Evolutionary conservation across 2,329 filamentous ascomycete genomes (phyloP).

Genomic region (Paracoccidioides brasiliensis): DNA sequence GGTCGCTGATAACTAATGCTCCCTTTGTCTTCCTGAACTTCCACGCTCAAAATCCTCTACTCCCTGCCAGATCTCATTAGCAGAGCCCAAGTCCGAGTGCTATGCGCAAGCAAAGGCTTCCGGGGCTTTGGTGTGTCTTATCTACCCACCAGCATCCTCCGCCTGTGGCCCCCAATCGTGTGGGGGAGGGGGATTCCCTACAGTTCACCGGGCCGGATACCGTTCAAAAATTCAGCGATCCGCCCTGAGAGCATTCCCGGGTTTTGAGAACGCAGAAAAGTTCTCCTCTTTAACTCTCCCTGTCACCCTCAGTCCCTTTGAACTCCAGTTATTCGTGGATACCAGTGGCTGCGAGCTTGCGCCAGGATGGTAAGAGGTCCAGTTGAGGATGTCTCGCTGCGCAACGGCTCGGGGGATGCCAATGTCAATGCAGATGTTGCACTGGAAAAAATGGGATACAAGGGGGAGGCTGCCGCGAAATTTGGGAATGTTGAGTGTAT

Average conservation of each 20-base stretch:
- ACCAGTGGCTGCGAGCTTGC: neutral
- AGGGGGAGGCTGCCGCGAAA: slow-evolving; percentile 51
- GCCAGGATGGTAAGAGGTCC: neutral
- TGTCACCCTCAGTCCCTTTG: neutral
- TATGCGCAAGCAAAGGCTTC: too few species aligned
- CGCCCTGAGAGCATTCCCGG: neutral
- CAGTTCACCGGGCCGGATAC: neutral
- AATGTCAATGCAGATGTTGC: slow-evolving; percentile 42
- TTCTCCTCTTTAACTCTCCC: too few species aligned
- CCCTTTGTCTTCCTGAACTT: too few species aligned
- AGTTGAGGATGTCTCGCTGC: neutral
- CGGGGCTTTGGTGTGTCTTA: too few species aligned
- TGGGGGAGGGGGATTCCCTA: neutral
- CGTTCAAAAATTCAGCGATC: neutral
- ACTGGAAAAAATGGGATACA: slow-evolving; percentile 55
- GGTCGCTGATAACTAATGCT: too few species aligned
- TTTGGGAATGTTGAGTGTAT: slow-evolving; percentile 55
- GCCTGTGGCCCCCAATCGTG: too few species aligned
- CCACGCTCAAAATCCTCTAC: too few species aligned
- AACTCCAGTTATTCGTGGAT: neutral
- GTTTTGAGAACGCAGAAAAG: neutral
- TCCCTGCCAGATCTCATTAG: too few species aligned
- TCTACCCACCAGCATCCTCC: too few species aligned
- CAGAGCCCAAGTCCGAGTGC: too few species aligned
- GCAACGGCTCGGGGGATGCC: slow-evolving; percentile 1